Evolutionary conservation across 805 yeast species (phyloP).

Genomic region (Suhomyces tanzawaensis): DNA sequence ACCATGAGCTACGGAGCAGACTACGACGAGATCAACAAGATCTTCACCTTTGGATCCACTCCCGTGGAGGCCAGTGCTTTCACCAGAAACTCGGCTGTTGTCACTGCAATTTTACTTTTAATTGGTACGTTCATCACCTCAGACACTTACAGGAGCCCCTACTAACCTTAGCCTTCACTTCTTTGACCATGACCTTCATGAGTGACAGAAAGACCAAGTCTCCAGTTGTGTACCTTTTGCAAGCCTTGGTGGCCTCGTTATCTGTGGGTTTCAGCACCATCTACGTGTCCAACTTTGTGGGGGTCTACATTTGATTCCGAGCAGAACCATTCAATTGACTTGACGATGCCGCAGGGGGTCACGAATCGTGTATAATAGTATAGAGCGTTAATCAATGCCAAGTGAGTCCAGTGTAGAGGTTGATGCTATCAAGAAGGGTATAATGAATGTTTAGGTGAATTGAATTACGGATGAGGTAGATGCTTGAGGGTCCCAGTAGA

Average conservation of each 20-base stretch:
- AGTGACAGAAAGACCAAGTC: conserved; percentile 26
- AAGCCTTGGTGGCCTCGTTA: conserved; percentile 34
- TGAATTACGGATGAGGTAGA: no score
- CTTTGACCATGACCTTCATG: conserved; percentile 28
- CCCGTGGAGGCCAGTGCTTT: conserved; percentile 23
- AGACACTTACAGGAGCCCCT: background rate
- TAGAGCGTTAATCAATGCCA: no score
- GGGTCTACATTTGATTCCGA: conserved; percentile 41
- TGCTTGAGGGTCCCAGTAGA: no score
- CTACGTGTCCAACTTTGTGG: conserved; percentile 40
- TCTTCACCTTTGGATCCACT: conserved; percentile 19
- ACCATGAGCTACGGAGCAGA: conserved; percentile 25
- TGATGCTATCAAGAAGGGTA: no score
- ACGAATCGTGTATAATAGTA: no score
- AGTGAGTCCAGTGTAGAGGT: no score
- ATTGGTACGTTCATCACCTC: conserved; percentile 15
- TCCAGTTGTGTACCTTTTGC: conserved; percentile 22
- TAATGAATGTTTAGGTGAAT: no score
- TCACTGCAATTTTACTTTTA: conserved; percentile 22
- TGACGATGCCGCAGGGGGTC: no score
- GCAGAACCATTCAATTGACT: no score
- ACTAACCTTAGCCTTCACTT: conserved; percentile 29
- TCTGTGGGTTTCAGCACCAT: conserved; percentile 38
- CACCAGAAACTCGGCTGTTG: conserved; percentile 15
- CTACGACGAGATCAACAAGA: conserved; percentile 24